A percentile compares a stretch with the other conserved stretches of the same genome.
phyloP scores from a whole-genome alignment of 208 protist genomes.

The Trypanosomatidae sp. region DNA sequence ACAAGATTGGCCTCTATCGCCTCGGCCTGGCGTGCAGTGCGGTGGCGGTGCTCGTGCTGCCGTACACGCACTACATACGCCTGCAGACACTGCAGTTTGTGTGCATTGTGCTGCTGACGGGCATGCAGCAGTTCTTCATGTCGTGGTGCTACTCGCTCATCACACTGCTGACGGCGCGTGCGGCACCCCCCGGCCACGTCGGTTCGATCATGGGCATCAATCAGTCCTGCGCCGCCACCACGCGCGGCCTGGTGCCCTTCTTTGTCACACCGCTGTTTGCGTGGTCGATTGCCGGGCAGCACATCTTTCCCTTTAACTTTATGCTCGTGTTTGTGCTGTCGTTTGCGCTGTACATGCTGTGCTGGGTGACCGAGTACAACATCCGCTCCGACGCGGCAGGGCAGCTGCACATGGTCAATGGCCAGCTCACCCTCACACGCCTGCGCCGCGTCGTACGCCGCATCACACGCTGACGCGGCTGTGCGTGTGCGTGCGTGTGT shows the following conservation, averaged over 20 bases:
- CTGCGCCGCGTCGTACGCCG: too few species aligned
- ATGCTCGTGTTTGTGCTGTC: slow-evolving; percentile 26
- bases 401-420: slow-evolving; percentile 6
- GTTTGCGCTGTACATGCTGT: slow-evolving; percentile 3
- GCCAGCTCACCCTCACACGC: too few species aligned
- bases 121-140: slow-evolving; percentile 17
- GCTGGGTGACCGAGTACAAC: slow-evolving; percentile 3
- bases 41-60: slow-evolving; percentile 2
- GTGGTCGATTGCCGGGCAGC: slow-evolving; percentile 17
- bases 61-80: slow-evolving; percentile 10
- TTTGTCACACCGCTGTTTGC: slow-evolving; percentile 38
- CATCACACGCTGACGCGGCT: background rate
- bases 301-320: slow-evolving; percentile 42
- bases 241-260: slow-evolving; percentile 26
- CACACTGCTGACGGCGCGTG: slow-evolving; percentile 34
- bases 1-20: slow-evolving; percentile 31
- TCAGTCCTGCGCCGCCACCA: slow-evolving; percentile 23
- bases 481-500: background rate
- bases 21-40: slow-evolving; percentile 5
- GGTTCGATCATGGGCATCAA: slow-evolving; percentile 48
- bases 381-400: slow-evolving; percentile 11
- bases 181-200: slow-evolving; percentile 23
- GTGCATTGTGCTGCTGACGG: slow-evolving; percentile 15
- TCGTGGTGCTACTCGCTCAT: slow-evolving; percentile 40
- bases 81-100: slow-evolving; percentile 3